Percentiles rank a stretch among this genome's conserved stretches.
Evolutionary conservation across 345 rosid genomes (phyloP).

Genomic region (Murraya paniculata): DNA sequence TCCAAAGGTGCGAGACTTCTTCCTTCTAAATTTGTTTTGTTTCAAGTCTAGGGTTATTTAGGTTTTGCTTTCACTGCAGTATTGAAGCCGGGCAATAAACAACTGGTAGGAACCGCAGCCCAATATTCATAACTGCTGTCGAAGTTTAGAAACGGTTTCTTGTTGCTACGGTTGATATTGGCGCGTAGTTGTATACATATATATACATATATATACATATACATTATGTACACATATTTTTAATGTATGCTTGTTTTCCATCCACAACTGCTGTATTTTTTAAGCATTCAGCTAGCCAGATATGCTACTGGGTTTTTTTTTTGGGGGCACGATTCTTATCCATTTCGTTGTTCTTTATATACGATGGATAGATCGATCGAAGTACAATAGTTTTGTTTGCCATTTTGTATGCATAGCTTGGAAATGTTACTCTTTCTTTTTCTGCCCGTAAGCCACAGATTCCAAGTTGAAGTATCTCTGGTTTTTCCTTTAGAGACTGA

Average conservation of each 20-base stretch:
- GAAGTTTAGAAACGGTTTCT: slow-evolving; percentile 1
- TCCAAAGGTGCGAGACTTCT: neutral
- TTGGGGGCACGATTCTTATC: neutral
- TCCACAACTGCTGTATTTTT: neutral
- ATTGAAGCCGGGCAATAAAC: slow-evolving; percentile 16
- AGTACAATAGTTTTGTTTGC: neutral
- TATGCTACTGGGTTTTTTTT: neutral
- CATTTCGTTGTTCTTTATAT: neutral
- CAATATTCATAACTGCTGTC: slow-evolving; percentile 6
- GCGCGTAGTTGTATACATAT: slow-evolving; percentile 6
- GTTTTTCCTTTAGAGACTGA: no score
- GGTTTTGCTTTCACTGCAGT: slow-evolving; percentile 20
- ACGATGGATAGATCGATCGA: neutral
- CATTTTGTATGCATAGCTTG: neutral
- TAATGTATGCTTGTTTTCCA: neutral
- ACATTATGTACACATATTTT: slow-evolving; percentile 4
- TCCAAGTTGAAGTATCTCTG: no score
- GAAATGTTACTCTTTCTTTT: neutral
- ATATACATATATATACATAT: slow-evolving; percentile 1
- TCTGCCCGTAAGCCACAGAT: no score
- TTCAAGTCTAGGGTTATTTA: slow-evolving; percentile 4
- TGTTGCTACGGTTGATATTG: neutral
- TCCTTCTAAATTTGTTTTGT: neutral
- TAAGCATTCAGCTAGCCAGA: neutral
- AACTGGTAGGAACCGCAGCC: slow-evolving; percentile 2